Evolutionary conservation across 192 early-diverging fungal species (phyloP), one percentile per base, ranked within the genome.

Genomic region (Rhizoclosmatium sp.): DNA sequence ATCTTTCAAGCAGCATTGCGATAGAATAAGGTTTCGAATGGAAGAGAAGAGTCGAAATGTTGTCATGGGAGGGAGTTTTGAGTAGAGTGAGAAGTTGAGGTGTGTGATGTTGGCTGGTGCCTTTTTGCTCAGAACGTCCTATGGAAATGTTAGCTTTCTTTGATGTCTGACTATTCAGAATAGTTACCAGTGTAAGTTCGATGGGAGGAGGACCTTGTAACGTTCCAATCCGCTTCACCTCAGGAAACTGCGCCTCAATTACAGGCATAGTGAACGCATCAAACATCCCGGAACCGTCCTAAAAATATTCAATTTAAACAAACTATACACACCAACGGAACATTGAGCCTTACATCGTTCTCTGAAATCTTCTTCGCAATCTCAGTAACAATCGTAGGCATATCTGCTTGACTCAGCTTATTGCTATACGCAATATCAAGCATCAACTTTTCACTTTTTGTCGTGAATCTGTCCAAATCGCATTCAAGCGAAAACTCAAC

Each of bases 401-500:
- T 89, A 54, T 86, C 84, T 58, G 88, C 76, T 49, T 84, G 84
- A 31, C 82, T 79, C 59, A 89, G 45, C 47, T 83, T 80, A 54
- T 84, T 89, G 40, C 85, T 87, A 58, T 83, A 89, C 0, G 88
- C 88, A 75, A 87, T 80, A 71, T 89, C 85, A 58, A 87, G 48
- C 77, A 89, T 59, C 21, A 89, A 64, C 51, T 78, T 73, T 59
- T 89, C 88, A 21, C 82, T 59, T 41, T 65, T 77, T n/a, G 83
- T 85, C 1, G 81, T 82, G 23, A 81, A 61, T 3, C 72, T 49
- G 40, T 83, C 84, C 21, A 70, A 47, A 40, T 86, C 81, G 5
- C 80, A 77, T 78, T 87, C 85, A 3, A 89, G 9, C 56, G 84
- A 83, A 76, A 83, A 89, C 62, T 89, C 88, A 10, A 89, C 76